Base-by-base conservation (phyloP, 129 eudicot genomes). In the Arctium minus region DNA sequence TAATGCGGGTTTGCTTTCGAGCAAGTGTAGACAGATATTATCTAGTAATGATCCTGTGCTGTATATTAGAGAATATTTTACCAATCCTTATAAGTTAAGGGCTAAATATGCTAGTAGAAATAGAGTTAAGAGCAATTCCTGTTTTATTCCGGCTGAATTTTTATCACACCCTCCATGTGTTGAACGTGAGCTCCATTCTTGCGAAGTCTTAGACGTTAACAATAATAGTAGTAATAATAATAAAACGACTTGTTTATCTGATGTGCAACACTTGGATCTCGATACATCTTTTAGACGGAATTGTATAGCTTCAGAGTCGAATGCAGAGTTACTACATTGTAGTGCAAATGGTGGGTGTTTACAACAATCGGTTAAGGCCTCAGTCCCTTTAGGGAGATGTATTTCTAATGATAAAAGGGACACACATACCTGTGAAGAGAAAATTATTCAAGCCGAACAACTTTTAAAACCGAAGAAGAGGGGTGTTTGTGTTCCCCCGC, bases 31-130 rank as follows among this genome's bases (percentile, higher is more conserved):
- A 67, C 81, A 79, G 75, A 90, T 89, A 80, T 33, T 91, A 18
- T 87, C 82, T 18, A 87, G 91, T 79, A 86, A 89, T 70, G 92
- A 92, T 80, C 92, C 92, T 5, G 79, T 92, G 70, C 81, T 84
- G 78, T 85, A 40, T 74, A 86, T 92, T 76, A 85, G 78, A 30
- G 86, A 84, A 1, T 65, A 65, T 86, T 30, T 75, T 73, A 13
- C 12, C 38, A 72, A 78, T 1, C 50, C 53, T 73, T 3, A 35
- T 29, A 64, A 73, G 15, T 74, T 56, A 40, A 83, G 79, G 73
- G 86, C 70, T 69, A 85, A 79, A 70, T 79, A 31, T 80, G 68
- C 27, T 71, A 67, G 80, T 33, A 81, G 85, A 17, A 82, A 78
- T 80, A 44, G 86, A 38, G 82, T 76, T 62, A 89, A 68, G 56